phyloP scores from a whole-genome alignment of 2,329 filamentous ascomycete species.

The Exutisphaerella laricina region DNA sequence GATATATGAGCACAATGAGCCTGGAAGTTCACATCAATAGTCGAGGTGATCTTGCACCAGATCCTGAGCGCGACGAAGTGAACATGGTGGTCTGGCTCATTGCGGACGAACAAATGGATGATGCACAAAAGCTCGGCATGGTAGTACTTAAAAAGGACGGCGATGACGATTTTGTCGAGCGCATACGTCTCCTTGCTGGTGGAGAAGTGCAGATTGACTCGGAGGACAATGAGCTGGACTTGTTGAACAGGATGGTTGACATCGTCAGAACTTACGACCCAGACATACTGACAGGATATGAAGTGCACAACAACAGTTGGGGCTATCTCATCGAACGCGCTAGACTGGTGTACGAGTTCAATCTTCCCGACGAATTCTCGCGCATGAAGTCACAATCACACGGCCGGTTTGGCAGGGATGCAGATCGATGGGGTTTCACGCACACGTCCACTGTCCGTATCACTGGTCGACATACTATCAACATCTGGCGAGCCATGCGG shows the following conservation, averaged over 20 bases:
- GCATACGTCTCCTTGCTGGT: conserved; percentile 55
- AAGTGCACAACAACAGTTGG: conserved; percentile 91
- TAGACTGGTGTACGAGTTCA: conserved; percentile 76
- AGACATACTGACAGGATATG: conserved; percentile 89
- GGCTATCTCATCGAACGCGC: conserved; percentile 92
- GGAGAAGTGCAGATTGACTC: conserved; percentile 58
- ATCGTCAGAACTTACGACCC: conserved; percentile 81
- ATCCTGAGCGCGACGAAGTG: conserved; percentile 86
- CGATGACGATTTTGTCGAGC: conserved; percentile 53
- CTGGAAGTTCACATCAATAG: conserved; percentile 90
- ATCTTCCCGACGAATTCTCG: conserved; percentile 86
- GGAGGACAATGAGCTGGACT: conserved; percentile 74
- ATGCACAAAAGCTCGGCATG: conserved; percentile 63
- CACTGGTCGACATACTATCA: conserved; percentile 94
- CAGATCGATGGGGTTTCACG: conserved; percentile 88
- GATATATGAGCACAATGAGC: conserved; percentile 97
- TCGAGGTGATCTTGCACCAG: conserved; percentile 70
- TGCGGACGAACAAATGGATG: conserved; percentile 58
- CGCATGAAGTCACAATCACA: conserved; percentile 79
- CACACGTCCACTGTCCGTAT: conserved; percentile 86
- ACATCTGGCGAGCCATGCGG: conserved; percentile 94
- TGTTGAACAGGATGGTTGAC: conserved; percentile 79
- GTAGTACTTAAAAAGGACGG: conserved; percentile 55
- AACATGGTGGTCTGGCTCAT: conserved; percentile 86
- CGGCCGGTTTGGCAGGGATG: conserved; percentile 77